phyloP scores from a whole-genome alignment of 2,329 filamentous ascomycete genomes.

The Lasiodiplodia sp. region DNA sequence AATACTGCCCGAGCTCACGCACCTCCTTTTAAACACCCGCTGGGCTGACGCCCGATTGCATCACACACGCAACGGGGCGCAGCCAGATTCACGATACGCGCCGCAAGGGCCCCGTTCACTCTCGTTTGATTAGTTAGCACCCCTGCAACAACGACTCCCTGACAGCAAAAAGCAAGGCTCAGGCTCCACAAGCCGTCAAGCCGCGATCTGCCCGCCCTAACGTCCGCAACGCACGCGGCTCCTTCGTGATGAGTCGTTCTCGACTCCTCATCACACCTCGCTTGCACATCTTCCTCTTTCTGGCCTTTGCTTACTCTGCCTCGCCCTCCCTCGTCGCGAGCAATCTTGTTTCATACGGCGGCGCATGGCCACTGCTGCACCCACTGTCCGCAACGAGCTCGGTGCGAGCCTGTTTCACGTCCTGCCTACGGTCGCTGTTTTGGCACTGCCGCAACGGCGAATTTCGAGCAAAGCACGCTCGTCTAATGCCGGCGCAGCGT shows the following conservation, averaged over 20 bases:
- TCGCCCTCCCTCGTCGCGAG: not conserved
- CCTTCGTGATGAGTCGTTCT: not conserved
- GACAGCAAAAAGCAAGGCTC: not conserved
- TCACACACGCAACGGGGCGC: not conserved
- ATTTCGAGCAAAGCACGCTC: not conserved
- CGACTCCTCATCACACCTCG: not conserved
- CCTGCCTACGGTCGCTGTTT: not conserved
- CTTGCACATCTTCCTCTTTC: not conserved
- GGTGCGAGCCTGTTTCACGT: not conserved
- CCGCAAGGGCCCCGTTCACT: not conserved
- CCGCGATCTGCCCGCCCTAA: not conserved
- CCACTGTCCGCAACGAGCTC: not conserved
- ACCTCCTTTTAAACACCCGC: not conserved
- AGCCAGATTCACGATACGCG: not conserved
- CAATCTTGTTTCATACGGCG: conserved; percentile 12
- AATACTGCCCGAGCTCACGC: not conserved
- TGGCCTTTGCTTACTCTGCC: not conserved
- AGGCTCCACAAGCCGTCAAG: not conserved
- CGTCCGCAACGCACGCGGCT: not conserved
- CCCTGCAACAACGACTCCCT: not conserved
- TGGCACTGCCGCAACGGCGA: not conserved
- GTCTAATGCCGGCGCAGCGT: not conserved
- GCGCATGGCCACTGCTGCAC: not conserved
- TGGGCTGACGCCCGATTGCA: not conserved
- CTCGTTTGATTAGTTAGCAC: not conserved